phyloP scores from a whole-genome alignment of 228 moss, liverwort and hornwort species.

The Sphagnum magellanicum region DNA sequence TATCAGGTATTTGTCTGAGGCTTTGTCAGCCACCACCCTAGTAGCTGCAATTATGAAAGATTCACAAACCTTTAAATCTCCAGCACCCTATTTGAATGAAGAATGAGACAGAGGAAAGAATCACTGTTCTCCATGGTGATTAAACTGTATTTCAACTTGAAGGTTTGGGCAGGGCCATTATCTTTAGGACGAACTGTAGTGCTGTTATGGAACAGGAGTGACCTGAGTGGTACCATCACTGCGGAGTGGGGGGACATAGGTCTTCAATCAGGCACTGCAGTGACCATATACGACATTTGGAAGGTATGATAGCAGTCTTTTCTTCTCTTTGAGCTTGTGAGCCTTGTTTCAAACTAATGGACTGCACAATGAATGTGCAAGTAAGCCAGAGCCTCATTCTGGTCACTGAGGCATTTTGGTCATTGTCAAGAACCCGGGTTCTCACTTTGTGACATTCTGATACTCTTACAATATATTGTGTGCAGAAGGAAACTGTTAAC shows the following conservation, averaged over 20 bases:
- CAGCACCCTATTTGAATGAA: background rate
- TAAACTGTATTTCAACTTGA: constrained; percentile 7
- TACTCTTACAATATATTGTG: background rate
- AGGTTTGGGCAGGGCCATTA: constrained; percentile 90
- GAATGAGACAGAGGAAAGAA: background rate
- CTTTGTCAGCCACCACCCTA: background rate
- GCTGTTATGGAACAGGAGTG: constrained; percentile 80
- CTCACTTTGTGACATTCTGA: background rate
- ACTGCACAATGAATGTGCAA: background rate
- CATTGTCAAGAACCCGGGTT: background rate
- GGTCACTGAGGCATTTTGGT: background rate
- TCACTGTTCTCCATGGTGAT: background rate
- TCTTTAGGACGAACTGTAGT: constrained; percentile 53
- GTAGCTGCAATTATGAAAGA: no score
- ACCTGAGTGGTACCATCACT: constrained; percentile 33
- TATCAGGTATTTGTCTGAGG: background rate
- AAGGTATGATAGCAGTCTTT: constrained; percentile 31
- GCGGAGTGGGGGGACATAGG: constrained; percentile 54
- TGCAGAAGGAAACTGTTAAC: constrained; percentile 44
- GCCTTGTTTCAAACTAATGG: background rate
- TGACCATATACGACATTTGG: constrained; percentile 69
- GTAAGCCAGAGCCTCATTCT: no score
- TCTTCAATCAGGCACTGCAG: constrained; percentile 33
- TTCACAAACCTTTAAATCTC: no score
- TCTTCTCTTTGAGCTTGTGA: background rate